Conservation (phyloP, 306 rosid species). For the Cicer chorassanicum region DNA sequence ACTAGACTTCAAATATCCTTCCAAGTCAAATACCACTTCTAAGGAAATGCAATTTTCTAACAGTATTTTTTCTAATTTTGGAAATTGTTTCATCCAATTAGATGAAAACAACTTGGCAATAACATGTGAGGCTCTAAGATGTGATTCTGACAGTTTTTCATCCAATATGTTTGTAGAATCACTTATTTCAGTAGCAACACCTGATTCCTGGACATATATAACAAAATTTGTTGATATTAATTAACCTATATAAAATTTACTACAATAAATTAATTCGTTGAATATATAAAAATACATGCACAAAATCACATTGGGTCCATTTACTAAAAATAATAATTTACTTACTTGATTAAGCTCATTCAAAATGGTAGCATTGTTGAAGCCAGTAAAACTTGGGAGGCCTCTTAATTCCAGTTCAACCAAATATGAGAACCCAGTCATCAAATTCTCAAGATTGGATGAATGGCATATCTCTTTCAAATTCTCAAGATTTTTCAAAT, state of each 20-base stretch:
- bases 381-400: neutral
- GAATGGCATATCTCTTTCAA: constrained; percentile 11
- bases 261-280: too few relatives aligned
- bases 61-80: neutral
- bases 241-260: too few relatives aligned
- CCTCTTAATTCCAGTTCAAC: neutral
- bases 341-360: neutral
- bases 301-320: too few relatives aligned
- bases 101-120: constrained; percentile 5
- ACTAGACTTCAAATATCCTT: neutral
- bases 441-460: neutral
- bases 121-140: too few relatives aligned
- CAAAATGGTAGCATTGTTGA: neutral
- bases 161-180: too few relatives aligned
- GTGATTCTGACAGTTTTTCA: too few relatives aligned
- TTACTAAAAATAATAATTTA: neutral
- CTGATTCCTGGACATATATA: too few relatives aligned
- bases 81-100: neutral
- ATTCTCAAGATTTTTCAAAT: neutral
- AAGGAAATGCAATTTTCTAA: neutral
- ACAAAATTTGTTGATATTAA: too few relatives aligned
- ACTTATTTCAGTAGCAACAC: too few relatives aligned
- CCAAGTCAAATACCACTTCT: neutral
- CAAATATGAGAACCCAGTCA: neutral
- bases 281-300: too few relatives aligned